These are phyloP conservation scores for Rubus idaeus DNA, from an alignment of 306 rosid genomes.

Conservation along the genomic window DNA sequence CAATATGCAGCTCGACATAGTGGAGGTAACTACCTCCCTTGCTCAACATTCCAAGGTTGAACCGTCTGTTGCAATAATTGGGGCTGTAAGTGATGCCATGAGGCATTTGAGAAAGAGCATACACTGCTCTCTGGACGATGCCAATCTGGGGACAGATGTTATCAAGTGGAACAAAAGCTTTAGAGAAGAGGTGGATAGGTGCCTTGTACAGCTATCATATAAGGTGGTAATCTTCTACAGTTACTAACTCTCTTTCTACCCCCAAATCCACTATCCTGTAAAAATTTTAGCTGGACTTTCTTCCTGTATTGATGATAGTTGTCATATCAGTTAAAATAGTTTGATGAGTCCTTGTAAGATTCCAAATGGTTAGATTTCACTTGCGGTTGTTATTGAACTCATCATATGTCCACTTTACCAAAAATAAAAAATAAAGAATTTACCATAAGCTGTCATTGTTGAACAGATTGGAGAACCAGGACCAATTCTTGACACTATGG, in stretches of 20 bases:
- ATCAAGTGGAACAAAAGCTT: slow-evolving; percentile 68
- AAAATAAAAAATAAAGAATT: neutral
- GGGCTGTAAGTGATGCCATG: slow-evolving; percentile 79
- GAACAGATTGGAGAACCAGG: slow-evolving; percentile 89
- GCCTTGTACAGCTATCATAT: slow-evolving; percentile 75
- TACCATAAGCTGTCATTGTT: slow-evolving; percentile 30
- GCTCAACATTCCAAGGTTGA: slow-evolving; percentile 65
- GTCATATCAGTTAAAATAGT: slow-evolving; percentile 16
- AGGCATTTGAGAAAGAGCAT: slow-evolving; percentile 85
- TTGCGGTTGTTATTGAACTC: slow-evolving; percentile 9
- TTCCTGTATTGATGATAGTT: slow-evolving; percentile 14
- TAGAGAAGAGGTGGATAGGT: slow-evolving; percentile 68
- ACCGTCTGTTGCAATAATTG: slow-evolving; percentile 68
- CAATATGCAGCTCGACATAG: slow-evolving; percentile 76
- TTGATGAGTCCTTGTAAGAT: neutral
- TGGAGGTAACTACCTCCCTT: slow-evolving; percentile 72
- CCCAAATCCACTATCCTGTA: neutral
- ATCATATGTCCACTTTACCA: slow-evolving; percentile 2
- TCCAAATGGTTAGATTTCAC: slow-evolving; percentile 1
- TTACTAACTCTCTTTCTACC: neutral
- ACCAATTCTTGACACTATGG: slow-evolving; percentile 84
- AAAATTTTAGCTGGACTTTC: slow-evolving; percentile 22
- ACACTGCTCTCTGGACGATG: slow-evolving; percentile 65
- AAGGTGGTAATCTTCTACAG: slow-evolving; percentile 52
- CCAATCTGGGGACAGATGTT: slow-evolving; percentile 46